Base-by-base conservation (phyloP, 225 moss, liverwort and hornwort species). In the Climacium dendroides region DNA sequence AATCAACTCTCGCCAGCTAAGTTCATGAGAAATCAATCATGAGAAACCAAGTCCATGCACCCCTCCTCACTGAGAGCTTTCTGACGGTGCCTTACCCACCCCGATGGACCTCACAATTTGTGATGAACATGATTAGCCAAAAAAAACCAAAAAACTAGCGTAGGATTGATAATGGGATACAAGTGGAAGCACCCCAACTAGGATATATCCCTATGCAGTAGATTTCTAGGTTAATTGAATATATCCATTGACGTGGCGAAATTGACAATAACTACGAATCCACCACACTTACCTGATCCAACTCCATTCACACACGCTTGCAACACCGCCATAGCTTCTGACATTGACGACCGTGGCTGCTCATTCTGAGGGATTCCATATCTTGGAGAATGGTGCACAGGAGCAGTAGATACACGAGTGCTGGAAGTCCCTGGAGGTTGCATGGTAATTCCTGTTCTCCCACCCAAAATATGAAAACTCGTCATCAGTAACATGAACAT, bases 291-390 rank as follows among this genome's bases (percentile, higher is more conserved):
- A 87, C 89, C 87, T 78, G 86, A 63, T 63, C 45, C 37, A 57
- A 74, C 86, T 77, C 74, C 81, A 86, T 87, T 86, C 50, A 59
- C 80, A 45, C 50, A 80, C 73, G 84, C 87, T 81, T 78, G 45
- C 57, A 85, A 85, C 43, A 89, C 86, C 47, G 88, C 89, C 85
- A 86, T 81, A 86, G 81, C 86, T 90, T 64, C 90, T 60, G 84
- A 47, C 70, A 89, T 86, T 81, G 91, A 88, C 79, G 87, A 80
- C 85, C 87, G 91, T 43, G 87, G 53, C 81, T 87, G 93, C 81
- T 90, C 89, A 86, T 76, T 90, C 58, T 70, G 89, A 70, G 93
- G 81, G 58, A 89, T 83, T 80, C 88, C 93, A 85, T 57, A 85
- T 87, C 93, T 91, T 58, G 90, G 85, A 85, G 91, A 54, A 48